Percentiles rank a stretch among this genome's conserved stretches.
Conservation (phyloP, 2,329 filamentous ascomycete species). For the Pseudopyrenochaeta lycopersici region DNA sequence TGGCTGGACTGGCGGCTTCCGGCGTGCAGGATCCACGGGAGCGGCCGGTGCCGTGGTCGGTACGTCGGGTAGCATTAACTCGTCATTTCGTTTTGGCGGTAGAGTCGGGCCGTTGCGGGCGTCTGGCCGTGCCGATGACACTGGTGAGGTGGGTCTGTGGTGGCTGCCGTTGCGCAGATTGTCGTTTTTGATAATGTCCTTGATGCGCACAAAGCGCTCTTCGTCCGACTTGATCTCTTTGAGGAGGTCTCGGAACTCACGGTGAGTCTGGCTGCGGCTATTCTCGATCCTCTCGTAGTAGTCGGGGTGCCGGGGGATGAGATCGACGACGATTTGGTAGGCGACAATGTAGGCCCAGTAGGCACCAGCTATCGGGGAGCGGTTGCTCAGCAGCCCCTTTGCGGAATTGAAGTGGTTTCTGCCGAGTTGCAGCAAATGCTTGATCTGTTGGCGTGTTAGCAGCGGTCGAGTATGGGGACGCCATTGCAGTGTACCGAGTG, state of each 20-base stretch:
- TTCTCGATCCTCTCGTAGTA: constrained; percentile 69
- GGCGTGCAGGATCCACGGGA: constrained; percentile 30
- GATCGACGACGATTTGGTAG: constrained; percentile 78
- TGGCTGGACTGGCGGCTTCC: constrained; percentile 63
- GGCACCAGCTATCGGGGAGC: constrained; percentile 72
- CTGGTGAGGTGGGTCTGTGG: constrained; percentile 24
- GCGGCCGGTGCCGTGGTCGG: constrained; percentile 30
- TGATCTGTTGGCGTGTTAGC: constrained; percentile 47
- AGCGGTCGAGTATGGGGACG: not conserved
- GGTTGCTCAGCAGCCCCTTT: constrained; percentile 56
- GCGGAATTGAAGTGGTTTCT: constrained; percentile 59
- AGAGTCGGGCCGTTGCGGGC: constrained; percentile 26
- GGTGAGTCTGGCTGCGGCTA: constrained; percentile 60
- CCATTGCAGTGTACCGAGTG: constrained; percentile 33
- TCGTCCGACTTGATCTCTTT: constrained; percentile 48
- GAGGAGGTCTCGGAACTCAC: constrained; percentile 52
- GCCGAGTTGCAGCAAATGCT: constrained; percentile 52
- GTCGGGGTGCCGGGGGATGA: constrained; percentile 79
- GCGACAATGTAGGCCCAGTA: constrained; percentile 86
- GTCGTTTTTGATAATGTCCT: constrained; percentile 61
- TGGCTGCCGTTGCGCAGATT: constrained; percentile 66
- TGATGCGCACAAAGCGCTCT: constrained; percentile 57
- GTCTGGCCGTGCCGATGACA: constrained; percentile 16
- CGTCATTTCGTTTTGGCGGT: constrained; percentile 34
- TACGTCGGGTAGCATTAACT: constrained; percentile 47